Evolutionary conservation across 2,329 filamentous ascomycete genomes (phyloP).

Genomic region (Arthrinium phaeospermum): DNA sequence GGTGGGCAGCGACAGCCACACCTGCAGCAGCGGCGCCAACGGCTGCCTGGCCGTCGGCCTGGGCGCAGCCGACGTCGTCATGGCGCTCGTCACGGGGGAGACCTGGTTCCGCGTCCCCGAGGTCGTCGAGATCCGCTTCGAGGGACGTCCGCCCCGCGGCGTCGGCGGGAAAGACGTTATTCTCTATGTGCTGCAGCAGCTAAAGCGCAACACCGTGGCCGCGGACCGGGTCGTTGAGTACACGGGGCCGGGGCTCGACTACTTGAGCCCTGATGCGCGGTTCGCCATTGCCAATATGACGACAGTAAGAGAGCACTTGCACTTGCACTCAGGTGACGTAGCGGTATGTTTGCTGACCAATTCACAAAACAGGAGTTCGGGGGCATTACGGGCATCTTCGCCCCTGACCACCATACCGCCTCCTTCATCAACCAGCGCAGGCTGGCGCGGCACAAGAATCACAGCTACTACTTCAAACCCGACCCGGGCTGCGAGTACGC

Average conservation of each 20-base stretch:
- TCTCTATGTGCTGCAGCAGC: conserved; percentile 47
- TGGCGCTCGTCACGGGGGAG: conserved; percentile 51
- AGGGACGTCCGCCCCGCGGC: conserved; percentile 41
- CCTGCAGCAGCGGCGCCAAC: conserved; percentile 49
- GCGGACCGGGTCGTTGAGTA: conserved; percentile 52
- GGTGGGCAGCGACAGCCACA: conserved; percentile 52
- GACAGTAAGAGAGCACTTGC: conserved; percentile 33
- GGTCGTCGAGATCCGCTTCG: conserved; percentile 45
- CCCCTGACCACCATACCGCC: conserved; percentile 44
- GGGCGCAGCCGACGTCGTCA: conserved; percentile 50
- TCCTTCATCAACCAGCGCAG: conserved; percentile 43
- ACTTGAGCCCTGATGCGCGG: conserved; percentile 48
- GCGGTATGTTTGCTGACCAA: neutral
- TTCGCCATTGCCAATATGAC: conserved; percentile 56
- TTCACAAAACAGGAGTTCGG: conserved; percentile 43
- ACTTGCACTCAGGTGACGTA: neutral
- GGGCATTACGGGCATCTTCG: conserved; percentile 49
- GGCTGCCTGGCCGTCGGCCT: conserved; percentile 50
- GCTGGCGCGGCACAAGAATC: conserved; percentile 39
- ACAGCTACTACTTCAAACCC: conserved; percentile 45
- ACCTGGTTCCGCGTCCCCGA: conserved; percentile 55
- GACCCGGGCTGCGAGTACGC: conserved; percentile 47
- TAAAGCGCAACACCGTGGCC: conserved; percentile 53
- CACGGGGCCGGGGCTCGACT: conserved; percentile 44
- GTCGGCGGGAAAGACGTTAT: conserved; percentile 54